Percentiles rank a stretch among this genome's conserved stretches.
phyloP scores from a whole-genome alignment of 441 rosid species.

The Erodium moschatum region DNA sequence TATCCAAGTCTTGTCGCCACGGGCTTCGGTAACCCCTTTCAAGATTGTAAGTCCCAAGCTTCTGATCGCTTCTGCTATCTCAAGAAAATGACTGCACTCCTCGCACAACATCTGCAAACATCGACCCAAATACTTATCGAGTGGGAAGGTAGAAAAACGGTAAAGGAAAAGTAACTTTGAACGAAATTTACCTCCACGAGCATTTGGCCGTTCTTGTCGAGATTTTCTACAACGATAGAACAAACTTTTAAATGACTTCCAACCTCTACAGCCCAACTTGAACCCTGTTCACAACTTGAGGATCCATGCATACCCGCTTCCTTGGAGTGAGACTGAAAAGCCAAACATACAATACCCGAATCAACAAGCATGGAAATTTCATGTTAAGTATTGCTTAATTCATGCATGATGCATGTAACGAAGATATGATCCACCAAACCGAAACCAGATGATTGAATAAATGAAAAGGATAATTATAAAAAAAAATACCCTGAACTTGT shows the following conservation, averaged over 20 bases:
- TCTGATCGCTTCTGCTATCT: constrained; percentile 82
- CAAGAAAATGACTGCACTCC: constrained; percentile 89
- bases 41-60: constrained; percentile 73
- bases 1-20: constrained; percentile 75
- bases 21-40: constrained; percentile 79
- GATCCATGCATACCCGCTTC: constrained; percentile 33
- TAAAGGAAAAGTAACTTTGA: not conserved
- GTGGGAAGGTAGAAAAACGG: constrained; percentile 7
- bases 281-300: constrained; percentile 54
- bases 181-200: constrained; percentile 56
- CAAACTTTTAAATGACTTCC: constrained; percentile 87
- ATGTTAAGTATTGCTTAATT: too few species aligned
- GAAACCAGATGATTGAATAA: too few species aligned
- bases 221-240: constrained; percentile 79
- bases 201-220: constrained; percentile 73
- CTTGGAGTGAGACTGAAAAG: constrained; percentile 57
- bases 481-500: too few species aligned
- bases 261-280: constrained; percentile 89
- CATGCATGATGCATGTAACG: too few species aligned
- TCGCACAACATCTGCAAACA: constrained; percentile 77
- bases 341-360: constrained; percentile 13
- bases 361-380: too few species aligned
- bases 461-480: too few species aligned
- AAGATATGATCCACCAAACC: too few species aligned
- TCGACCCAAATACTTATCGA: constrained; percentile 20